A percentile compares a stretch with the other conserved stretches of the same genome.
Evolutionary conservation across 495 filamentous ascomycete species (phyloP).

Genomic region (Talaromyces trachyspermus): DNA sequence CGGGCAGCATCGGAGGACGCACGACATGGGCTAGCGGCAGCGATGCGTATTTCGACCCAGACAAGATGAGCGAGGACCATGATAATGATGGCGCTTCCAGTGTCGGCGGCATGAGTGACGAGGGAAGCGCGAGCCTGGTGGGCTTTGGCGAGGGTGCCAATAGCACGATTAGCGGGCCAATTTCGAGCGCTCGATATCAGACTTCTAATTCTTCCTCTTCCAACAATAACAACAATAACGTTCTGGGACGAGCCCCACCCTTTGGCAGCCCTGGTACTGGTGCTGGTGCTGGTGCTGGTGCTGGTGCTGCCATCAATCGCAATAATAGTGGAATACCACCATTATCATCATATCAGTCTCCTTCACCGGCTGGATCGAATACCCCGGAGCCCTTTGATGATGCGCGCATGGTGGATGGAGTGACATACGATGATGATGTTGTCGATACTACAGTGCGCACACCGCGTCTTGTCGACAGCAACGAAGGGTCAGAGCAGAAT

Average conservation of each 20-base stretch:
- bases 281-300: no score
- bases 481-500: slow-evolving; percentile 9
- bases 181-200: slow-evolving; percentile 28
- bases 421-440: slow-evolving; percentile 47
- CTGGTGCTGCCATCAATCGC: no score
- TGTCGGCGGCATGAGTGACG: slow-evolving; percentile 70
- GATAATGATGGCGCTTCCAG: slow-evolving; percentile 50
- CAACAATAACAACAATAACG: no score
- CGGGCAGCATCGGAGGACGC: slow-evolving; percentile 62
- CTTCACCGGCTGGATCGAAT: slow-evolving; percentile 29
- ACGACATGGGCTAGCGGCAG: slow-evolving; percentile 69
- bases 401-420: slow-evolving; percentile 46
- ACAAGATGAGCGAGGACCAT: slow-evolving; percentile 66
- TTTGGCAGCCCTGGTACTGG: slow-evolving; percentile 26
- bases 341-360: slow-evolving; percentile 9
- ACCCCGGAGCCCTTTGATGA: slow-evolving; percentile 37
- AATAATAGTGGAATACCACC: slow-evolving; percentile 9
- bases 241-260: slow-evolving; percentile 21
- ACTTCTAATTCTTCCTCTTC: not conserved
- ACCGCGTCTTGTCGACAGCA: slow-evolving; percentile 27
- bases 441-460: slow-evolving; percentile 46
- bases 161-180: slow-evolving; percentile 69
- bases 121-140: slow-evolving; percentile 65
- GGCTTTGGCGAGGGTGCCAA: slow-evolving; percentile 84
- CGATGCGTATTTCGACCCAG: slow-evolving; percentile 53